These are phyloP conservation scores for Jaminaea rosea DNA, from an alignment of 1,284 basidiomycete genomes.

Conservation along the genomic window DNA sequence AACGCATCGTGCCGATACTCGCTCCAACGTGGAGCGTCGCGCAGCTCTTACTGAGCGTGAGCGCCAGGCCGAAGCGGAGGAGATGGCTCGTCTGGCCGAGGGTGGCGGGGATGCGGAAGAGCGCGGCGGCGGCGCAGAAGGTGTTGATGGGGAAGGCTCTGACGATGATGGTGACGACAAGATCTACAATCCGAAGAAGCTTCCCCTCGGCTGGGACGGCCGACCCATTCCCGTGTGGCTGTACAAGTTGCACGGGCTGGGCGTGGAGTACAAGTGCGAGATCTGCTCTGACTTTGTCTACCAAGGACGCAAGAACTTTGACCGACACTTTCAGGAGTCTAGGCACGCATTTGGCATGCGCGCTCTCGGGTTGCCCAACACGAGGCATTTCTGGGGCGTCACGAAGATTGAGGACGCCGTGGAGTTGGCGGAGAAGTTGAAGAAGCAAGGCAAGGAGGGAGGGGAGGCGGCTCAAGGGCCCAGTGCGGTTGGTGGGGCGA, in stretches of 20 bases:
- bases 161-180: conserved; percentile 52
- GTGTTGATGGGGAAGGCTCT: conserved; percentile 27
- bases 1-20: conserved; percentile 53
- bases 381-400: conserved; percentile 97
- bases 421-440: conserved; percentile 50
- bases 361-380: conserved; percentile 90
- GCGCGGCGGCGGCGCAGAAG: conserved; percentile 11
- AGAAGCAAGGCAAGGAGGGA: conserved; percentile 25
- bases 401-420: conserved; percentile 94
- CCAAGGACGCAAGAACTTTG: conserved; percentile 87
- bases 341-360: conserved; percentile 97
- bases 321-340: conserved; percentile 86
- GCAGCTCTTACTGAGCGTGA: conserved; percentile 93
- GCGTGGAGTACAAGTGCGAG: conserved; percentile 94
- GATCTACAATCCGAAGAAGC: conserved; percentile 94
- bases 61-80: conserved; percentile 84
- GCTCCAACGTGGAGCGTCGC: conserved; percentile 88
- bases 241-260: conserved; percentile 93
- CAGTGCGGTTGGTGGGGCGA: conserved; percentile 9
- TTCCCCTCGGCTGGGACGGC: conserved; percentile 95
- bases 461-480: conserved; percentile 12
- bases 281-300: conserved; percentile 67
- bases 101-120: conserved; percentile 51
- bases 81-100: conserved; percentile 51
- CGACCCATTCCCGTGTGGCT: conserved; percentile 98